These are phyloP conservation scores for Talaromyces funiculosus DNA, from an alignment of 2,329 filamentous ascomycete genomes.

Conservation along the genomic window DNA sequence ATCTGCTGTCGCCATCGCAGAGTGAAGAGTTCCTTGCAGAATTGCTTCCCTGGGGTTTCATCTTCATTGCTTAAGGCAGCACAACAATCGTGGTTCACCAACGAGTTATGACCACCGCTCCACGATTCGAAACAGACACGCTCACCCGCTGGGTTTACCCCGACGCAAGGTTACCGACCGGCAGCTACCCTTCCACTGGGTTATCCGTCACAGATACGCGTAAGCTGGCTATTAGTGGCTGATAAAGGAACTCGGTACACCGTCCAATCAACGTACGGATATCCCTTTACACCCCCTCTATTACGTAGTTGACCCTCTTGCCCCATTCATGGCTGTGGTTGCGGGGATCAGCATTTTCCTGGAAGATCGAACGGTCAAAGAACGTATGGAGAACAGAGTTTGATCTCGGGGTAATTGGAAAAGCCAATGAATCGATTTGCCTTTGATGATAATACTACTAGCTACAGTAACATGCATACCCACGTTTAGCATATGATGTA, in stretches of 20 bases:
- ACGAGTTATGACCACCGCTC: conserved; percentile 50
- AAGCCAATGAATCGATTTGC: not conserved
- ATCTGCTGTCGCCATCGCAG: conserved; percentile 51
- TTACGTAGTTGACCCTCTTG: not conserved
- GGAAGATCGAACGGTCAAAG: not conserved
- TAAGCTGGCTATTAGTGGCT: too few species aligned
- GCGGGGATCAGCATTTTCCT: not conserved
- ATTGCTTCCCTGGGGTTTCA: conserved; percentile 55
- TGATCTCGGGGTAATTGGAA: not conserved
- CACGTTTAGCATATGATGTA: not conserved
- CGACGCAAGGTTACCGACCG: conserved; percentile 35
- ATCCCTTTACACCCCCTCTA: not conserved
- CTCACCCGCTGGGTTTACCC: conserved; percentile 32
- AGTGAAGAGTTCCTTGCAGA: conserved; percentile 53
- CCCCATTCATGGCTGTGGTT: not conserved
- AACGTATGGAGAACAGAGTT: not conserved
- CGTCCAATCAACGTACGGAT: not conserved
- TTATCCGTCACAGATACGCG: conserved; percentile 39
- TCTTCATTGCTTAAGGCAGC: conserved; percentile 49
- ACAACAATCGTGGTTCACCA: conserved; percentile 51
- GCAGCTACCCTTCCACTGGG: conserved; percentile 35
- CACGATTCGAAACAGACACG: conserved; percentile 53
- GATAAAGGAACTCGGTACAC: not conserved
- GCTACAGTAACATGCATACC: not conserved
- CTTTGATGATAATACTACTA: not conserved